These are phyloP conservation scores for Penicillium capsulatum DNA, from an alignment of 2,329 filamentous ascomycete species.

Conservation along the genomic window DNA sequence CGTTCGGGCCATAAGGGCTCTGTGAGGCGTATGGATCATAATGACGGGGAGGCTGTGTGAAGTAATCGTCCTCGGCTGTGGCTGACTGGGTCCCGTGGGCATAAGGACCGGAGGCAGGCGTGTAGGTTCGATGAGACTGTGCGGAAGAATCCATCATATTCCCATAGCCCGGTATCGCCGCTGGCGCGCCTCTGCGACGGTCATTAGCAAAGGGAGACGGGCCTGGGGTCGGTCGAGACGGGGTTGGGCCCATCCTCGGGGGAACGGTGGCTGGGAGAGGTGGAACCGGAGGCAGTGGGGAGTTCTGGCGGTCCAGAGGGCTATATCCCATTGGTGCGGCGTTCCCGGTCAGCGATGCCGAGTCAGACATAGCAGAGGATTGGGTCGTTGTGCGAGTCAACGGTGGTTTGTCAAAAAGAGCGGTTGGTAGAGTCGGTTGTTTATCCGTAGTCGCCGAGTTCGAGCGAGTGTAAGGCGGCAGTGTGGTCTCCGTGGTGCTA, in stretches of 20 bases:
- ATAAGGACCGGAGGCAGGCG: slow-evolving; percentile 20
- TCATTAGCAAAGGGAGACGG: slow-evolving; percentile 25
- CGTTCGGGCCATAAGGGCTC: slow-evolving; percentile 1
- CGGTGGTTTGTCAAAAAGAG: slow-evolving; percentile 39
- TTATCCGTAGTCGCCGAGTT: slow-evolving; percentile 35
- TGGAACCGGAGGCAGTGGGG: slow-evolving; percentile 31
- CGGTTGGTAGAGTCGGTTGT: slow-evolving; percentile 40
- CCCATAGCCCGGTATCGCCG: slow-evolving; percentile 13
- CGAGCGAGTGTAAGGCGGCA: slow-evolving; percentile 60
- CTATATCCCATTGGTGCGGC: slow-evolving; percentile 34
- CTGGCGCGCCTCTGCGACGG: slow-evolving; percentile 13
- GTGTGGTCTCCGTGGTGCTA: slow-evolving; percentile 56
- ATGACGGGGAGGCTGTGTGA: slow-evolving; percentile 2
- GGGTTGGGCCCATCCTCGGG: slow-evolving; percentile 23
- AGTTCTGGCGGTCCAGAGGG: slow-evolving; percentile 30
- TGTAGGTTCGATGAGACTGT: slow-evolving; percentile 18
- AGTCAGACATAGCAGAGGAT: slow-evolving; percentile 49
- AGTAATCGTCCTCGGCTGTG: slow-evolving; percentile 3
- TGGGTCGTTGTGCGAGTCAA: slow-evolving; percentile 45
- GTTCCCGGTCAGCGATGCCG: slow-evolving; percentile 46
- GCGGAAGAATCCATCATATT: slow-evolving; percentile 16
- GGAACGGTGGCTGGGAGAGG: slow-evolving; percentile 26
- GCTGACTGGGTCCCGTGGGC: slow-evolving; percentile 1
- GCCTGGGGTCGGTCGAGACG: slow-evolving; percentile 24
- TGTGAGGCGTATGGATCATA: slow-evolving; percentile 13